Conservation (phyloP, 2,329 filamentous ascomycete genomes). For the Colletotrichum somersetense region DNA sequence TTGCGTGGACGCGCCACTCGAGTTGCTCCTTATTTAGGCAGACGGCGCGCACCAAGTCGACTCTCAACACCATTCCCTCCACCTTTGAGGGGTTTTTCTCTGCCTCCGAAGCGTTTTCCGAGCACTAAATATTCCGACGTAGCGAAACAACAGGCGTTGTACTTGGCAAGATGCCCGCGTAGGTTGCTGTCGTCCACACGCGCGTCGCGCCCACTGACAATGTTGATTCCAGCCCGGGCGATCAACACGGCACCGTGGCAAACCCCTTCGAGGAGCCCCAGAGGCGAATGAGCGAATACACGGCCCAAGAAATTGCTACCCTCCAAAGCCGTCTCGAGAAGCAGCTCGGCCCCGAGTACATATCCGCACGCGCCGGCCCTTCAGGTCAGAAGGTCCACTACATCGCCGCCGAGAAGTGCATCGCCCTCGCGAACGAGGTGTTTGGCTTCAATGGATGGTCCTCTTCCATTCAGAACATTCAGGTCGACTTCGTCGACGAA, state of each 20-base stretch:
- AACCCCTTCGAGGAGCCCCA: constrained; percentile 87
- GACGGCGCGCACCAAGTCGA: background rate
- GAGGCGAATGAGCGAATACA: constrained; percentile 81
- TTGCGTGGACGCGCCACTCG: constrained; percentile 26
- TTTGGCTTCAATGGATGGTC: constrained; percentile 99
- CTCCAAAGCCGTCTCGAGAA: constrained; percentile 89
- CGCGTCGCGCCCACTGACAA: constrained; percentile 43
- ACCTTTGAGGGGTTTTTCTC: background rate
- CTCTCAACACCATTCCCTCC: background rate
- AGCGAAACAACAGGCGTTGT: background rate
- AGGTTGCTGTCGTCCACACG: constrained; percentile 44
- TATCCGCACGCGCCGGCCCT: constrained; percentile 86
- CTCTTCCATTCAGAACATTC: constrained; percentile 92
- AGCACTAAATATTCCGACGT: background rate
- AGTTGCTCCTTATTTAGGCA: constrained; percentile 2
- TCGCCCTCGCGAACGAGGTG: constrained; percentile 92
- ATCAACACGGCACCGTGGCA: constrained; percentile 70
- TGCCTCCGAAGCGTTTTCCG: background rate
- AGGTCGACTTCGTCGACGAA: constrained; percentile 96
- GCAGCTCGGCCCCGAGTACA: constrained; percentile 95
- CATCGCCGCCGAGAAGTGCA: constrained; percentile 95
- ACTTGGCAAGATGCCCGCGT: constrained; percentile 59
- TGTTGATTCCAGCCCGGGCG: constrained; percentile 68
- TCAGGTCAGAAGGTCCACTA: constrained; percentile 92
- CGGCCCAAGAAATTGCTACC: constrained; percentile 89